Conservation (phyloP, 2,329 filamentous ascomycete genomes). For the Diplodia corticola region DNA sequence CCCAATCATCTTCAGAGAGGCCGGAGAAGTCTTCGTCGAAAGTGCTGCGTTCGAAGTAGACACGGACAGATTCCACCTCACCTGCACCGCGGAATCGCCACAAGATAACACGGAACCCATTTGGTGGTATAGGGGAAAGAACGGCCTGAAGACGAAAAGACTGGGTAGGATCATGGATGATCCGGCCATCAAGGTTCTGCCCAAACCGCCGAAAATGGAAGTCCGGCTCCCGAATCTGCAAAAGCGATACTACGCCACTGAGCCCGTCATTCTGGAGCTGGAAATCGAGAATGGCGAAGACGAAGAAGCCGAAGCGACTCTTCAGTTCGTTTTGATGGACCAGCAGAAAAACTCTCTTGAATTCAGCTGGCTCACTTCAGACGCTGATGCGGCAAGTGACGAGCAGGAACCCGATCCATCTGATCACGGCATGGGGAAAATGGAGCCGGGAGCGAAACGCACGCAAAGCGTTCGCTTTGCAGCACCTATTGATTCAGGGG, state of each 20-base stretch:
- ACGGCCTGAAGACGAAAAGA: constrained; percentile 32
- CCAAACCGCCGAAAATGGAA: constrained; percentile 89
- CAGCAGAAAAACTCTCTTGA: constrained; percentile 48
- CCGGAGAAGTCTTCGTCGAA: constrained; percentile 70
- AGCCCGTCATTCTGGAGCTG: constrained; percentile 68
- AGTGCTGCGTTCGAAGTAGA: constrained; percentile 65
- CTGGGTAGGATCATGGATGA: constrained; percentile 39
- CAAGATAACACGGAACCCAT: constrained; percentile 29
- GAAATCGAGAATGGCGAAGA: constrained; percentile 81
- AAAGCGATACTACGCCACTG: constrained; percentile 82
- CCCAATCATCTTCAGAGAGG: constrained; percentile 72
- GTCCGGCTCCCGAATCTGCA: constrained; percentile 64
- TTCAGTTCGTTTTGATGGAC: constrained; percentile 69
- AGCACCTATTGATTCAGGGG: constrained; percentile 47
- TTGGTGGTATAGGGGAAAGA: constrained; percentile 38
- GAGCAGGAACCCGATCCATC: constrained; percentile 37
- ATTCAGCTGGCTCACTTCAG: constrained; percentile 49
- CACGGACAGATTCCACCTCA: constrained; percentile 65
- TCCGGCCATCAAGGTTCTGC: constrained; percentile 68
- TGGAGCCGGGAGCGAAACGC: constrained; percentile 34
- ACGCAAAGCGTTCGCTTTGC: constrained; percentile 42
- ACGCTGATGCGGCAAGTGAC: constrained; percentile 21
- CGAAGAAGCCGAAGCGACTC: constrained; percentile 68
- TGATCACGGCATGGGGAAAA: constrained; percentile 39
- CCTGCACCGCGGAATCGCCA: constrained; percentile 59